Evolutionary conservation across 352 stramenopile species (phyloP).

Genomic region (Phytophthora sp.): DNA sequence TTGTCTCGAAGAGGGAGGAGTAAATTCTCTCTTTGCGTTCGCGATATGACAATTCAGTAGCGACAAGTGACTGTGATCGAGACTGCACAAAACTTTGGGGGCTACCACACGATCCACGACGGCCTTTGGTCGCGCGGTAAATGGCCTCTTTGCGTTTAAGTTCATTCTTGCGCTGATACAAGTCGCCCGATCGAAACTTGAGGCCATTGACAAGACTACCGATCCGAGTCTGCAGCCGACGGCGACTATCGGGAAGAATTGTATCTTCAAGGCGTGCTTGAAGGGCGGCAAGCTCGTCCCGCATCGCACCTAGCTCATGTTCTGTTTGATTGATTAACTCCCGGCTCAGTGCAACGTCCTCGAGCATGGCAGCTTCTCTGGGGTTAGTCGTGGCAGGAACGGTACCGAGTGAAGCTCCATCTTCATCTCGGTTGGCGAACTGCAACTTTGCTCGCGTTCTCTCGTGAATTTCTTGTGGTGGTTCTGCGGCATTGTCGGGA

Average conservation of each 20-base stretch:
- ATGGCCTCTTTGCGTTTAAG: constrained; percentile 64
- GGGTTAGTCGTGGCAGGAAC: constrained; percentile 2
- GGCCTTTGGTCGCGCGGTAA: constrained; percentile 29
- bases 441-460: constrained; percentile 5
- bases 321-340: constrained; percentile 74
- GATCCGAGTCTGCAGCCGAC: constrained; percentile 57
- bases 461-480: not conserved
- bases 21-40: constrained; percentile 27
- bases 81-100: not conserved
- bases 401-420: not conserved
- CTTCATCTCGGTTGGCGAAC: not conserved
- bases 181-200: constrained; percentile 66
- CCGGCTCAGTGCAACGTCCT: constrained; percentile 56
- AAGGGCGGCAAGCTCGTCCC: constrained; percentile 58
- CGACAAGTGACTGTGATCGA: not conserved
- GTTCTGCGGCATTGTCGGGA: constrained; percentile 9
- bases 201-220: constrained; percentile 62
- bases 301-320: constrained; percentile 63
- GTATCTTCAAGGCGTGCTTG: constrained; percentile 48
- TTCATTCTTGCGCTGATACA: constrained; percentile 82
- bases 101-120: constrained; percentile 8
- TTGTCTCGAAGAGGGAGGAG: constrained; percentile 35
- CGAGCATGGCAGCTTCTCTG: constrained; percentile 38
- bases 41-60: not conserved
- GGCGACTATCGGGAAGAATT: constrained; percentile 45